Percentiles rank a stretch among this genome's conserved stretches.
phyloP scores from a whole-genome alignment of 257 asterid genomes.

The Nyctanthes arbortristis region DNA sequence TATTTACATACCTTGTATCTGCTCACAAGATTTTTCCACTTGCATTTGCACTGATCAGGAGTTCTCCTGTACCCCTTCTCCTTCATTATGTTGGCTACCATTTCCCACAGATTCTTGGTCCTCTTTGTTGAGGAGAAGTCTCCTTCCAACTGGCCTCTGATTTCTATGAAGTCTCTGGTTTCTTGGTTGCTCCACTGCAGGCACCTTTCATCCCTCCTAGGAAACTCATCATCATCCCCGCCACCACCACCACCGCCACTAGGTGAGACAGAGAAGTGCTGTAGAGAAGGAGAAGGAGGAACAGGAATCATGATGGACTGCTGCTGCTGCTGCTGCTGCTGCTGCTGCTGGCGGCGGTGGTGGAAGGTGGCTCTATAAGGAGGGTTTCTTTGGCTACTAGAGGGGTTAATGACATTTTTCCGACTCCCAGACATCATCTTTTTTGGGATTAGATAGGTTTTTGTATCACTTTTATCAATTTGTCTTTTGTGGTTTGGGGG shows the following conservation, averaged over 20 bases:
- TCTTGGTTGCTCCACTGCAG: constrained; percentile 74
- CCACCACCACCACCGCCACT: constrained; percentile 7
- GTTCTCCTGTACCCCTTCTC: constrained; percentile 65
- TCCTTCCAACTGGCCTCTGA: constrained; percentile 58
- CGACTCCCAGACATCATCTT: constrained; percentile 14
- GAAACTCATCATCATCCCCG: constrained; percentile 2
- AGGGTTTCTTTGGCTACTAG: constrained; percentile 22
- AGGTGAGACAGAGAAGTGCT: not conserved
- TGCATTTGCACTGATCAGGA: constrained; percentile 70
- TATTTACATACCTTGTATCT: constrained; percentile 51
- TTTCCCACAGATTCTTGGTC: constrained; percentile 59
- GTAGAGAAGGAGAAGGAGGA: constrained; percentile 19
- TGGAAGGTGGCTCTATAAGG: constrained; percentile 16
- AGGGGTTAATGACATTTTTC: constrained; percentile 23
- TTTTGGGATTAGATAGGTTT: not conserved
- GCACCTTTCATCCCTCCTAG: constrained; percentile 58
- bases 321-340: constrained; percentile 12
- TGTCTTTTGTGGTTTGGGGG: not conserved
- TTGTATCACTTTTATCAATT: not conserved
- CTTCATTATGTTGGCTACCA: constrained; percentile 53
- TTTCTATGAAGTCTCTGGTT: constrained; percentile 63
- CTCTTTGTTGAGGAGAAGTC: constrained; percentile 36
- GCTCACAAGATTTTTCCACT: constrained; percentile 68
- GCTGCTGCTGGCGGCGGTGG: constrained; percentile 24
- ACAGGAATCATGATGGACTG: constrained; percentile 31